These are phyloP conservation scores for Morella rubra DNA, from an alignment of 306 rosid genomes.

Conservation along the genomic window DNA sequence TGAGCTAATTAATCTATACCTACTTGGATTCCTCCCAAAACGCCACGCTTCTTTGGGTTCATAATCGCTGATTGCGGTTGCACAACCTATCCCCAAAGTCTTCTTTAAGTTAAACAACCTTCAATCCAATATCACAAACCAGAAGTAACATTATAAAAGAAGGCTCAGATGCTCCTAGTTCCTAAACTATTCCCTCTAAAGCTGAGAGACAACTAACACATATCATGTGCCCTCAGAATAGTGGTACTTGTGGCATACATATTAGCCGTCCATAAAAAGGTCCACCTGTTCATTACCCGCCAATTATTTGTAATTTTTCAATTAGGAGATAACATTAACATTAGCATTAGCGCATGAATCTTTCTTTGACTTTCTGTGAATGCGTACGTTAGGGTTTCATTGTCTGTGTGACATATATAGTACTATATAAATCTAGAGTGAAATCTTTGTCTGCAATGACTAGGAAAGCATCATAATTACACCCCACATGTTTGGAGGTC, in stretches of 20 bases:
- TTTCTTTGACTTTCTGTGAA: neutral
- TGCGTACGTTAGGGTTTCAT: neutral
- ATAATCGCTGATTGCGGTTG: slow-evolving; percentile 31
- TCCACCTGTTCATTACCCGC: slow-evolving; percentile 27
- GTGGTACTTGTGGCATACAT: slow-evolving; percentile 7
- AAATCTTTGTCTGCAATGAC: slow-evolving; percentile 23
- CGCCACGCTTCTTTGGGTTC: slow-evolving; percentile 14
- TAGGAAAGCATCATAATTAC: too few species aligned
- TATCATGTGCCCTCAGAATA: slow-evolving; percentile 18
- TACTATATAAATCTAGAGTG: neutral
- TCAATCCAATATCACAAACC: slow-evolving; percentile 3
- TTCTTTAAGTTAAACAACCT: slow-evolving; percentile 32
- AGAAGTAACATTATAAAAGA: neutral
- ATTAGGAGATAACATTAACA: neutral
- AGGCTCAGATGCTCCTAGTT: neutral
- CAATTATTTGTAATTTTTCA: neutral
- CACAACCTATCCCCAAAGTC: slow-evolving; percentile 16
- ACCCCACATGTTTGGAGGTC: neutral
- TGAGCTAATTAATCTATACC: neutral
- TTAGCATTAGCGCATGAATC: neutral
- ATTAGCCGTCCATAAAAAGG: slow-evolving; percentile 28
- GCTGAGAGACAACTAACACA: slow-evolving; percentile 35
- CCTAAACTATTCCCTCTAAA: neutral
- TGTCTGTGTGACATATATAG: neutral
- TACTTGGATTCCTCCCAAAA: neutral